Evolutionary conservation across 2,329 filamentous ascomycete genomes (phyloP), one percentile per base, ranked within the genome.

Genomic region (Periconia digitata): DNA sequence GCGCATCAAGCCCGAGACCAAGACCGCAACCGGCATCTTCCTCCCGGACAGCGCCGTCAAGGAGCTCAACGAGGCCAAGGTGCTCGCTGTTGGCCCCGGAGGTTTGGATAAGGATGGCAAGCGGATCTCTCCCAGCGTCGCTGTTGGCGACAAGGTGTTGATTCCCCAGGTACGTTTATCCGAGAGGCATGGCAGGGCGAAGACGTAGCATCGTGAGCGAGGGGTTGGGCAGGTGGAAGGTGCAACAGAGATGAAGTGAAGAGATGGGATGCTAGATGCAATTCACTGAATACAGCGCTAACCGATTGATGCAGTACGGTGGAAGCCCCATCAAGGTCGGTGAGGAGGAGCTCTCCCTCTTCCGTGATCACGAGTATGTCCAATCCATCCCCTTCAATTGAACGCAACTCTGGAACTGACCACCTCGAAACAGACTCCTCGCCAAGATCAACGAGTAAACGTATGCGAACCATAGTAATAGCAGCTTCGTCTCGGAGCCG

Each of bases 381-480:
- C 29, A 20, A 15, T 35, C 18, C 20, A 20, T 34, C 21, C 27
- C 10, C 43, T 23, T 44, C 29, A 27, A 35, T 38, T 24, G 39
- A 10, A 32, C 10, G 12, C 10, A 32, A 4, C 22, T 16, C 34
- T 42, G 24, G 38, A 44, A 22, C 29, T 10, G 15, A 75, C 89
- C 34, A 8, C n/a, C 20, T 34, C 21, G n/a, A n/a, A n/a, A n/a
- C 65, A 96, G 92, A 75, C 90, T 99, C 63, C 85, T 99, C 53
- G 94, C 94, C 74, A 99, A 97, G 87, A 96, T 99, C 84, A 96
- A 90, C 78, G 92, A 97, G 83, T 96, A 89, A 47, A 64, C 40
- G 29, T 16, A 24, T 34, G 37, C 43, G 37, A 40, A 16, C 29
- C 27, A 8, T n/a, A n/a, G 22, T 32, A 32, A 15, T 32, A 12